Conservation (phyloP, 257 asterid species). For the Buddleja alternifolia region DNA sequence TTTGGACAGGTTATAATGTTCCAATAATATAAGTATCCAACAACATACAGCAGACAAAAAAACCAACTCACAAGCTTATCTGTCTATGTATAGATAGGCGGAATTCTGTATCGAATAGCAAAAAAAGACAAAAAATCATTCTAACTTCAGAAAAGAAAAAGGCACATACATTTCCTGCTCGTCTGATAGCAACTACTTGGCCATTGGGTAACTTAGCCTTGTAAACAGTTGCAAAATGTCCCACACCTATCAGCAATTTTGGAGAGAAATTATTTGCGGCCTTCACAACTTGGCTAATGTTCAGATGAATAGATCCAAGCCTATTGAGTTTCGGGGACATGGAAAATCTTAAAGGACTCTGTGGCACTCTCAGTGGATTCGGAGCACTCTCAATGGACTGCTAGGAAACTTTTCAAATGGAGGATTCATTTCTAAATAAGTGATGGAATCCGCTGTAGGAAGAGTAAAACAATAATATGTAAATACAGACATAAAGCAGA, state of each 20-base stretch:
- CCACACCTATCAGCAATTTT: slow-evolving; percentile 74
- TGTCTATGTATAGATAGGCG: neutral
- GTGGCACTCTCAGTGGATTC: slow-evolving; percentile 82
- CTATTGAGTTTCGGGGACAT: slow-evolving; percentile 87
- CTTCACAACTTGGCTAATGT: slow-evolving; percentile 63
- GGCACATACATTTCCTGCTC: slow-evolving; percentile 80
- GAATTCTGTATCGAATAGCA: neutral
- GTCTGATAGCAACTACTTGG: slow-evolving; percentile 83
- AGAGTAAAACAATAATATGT: slow-evolving; percentile 25
- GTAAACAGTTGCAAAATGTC: slow-evolving; percentile 92
- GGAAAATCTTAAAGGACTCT: slow-evolving; percentile 93
- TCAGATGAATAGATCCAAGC: slow-evolving; percentile 85
- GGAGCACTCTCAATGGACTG: slow-evolving; percentile 71
- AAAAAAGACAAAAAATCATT: neutral
- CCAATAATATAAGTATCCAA: slow-evolving; percentile 18
- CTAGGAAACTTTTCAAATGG: slow-evolving; percentile 19
- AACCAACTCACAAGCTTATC: neutral
- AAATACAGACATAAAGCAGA: slow-evolving; percentile 13
- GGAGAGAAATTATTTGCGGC: slow-evolving; percentile 82
- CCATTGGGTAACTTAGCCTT: slow-evolving; percentile 87
- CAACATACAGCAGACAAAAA: neutral
- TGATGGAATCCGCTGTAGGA: slow-evolving; percentile 66
- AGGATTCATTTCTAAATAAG: slow-evolving; percentile 51
- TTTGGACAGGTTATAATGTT: neutral
- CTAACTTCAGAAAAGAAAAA: slow-evolving; percentile 5